Evolutionary conservation across 2,329 filamentous ascomycete species (phyloP), one percentile per base, ranked within the genome.

Genomic region (Nemania bipapillata): DNA sequence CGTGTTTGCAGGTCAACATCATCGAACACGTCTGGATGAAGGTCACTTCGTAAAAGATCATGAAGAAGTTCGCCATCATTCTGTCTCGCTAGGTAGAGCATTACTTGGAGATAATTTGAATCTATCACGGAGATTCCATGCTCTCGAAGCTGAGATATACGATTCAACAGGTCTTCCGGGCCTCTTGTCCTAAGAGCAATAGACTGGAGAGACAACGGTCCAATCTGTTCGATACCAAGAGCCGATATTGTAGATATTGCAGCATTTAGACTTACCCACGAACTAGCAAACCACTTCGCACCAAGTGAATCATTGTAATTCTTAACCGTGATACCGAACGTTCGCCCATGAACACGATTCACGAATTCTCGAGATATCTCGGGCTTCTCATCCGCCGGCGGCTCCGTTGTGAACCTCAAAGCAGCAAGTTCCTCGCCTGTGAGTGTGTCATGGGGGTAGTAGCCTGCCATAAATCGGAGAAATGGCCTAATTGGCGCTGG

Each of bases 271-370:
- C 90, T 87, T 24, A 96, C 86, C 78, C 92, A 91, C 20, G 81
- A 82, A 65, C 85, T 90, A 9, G 94, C 94, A 77, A 97, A 94
- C 82, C 93, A 89, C 70, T 90, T 87, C n/a, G 94, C 91, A 20
- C 92, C 91, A 32, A 96, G 86, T 0, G 83, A 80, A 77, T 96
- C 92, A 74, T 87, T 90, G 70, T 89, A 86, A 8, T 80, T 79
- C 68, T 86, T 88, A 40, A 80, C 80, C 15, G 71, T 70, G 28
- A 82, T 79, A 24, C 80, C 79, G 68, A 80, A 81, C 1, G 79
- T 81, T 45, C 76, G 73, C n/a, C 81, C 80, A 30, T 82, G 79
- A 2, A 80, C 76, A n/a, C 76, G 77, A 63, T 82, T 80, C 68
- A 81, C 68, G 26, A 77, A 75, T 68, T 81, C 79, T 60, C 80